A percentile compares a stretch with the other conserved stretches of the same genome.
These are phyloP conservation scores for Neopestalotiopsis sp. DNA, from an alignment of 2,329 filamentous ascomycete species.

Conservation along the genomic window DNA sequence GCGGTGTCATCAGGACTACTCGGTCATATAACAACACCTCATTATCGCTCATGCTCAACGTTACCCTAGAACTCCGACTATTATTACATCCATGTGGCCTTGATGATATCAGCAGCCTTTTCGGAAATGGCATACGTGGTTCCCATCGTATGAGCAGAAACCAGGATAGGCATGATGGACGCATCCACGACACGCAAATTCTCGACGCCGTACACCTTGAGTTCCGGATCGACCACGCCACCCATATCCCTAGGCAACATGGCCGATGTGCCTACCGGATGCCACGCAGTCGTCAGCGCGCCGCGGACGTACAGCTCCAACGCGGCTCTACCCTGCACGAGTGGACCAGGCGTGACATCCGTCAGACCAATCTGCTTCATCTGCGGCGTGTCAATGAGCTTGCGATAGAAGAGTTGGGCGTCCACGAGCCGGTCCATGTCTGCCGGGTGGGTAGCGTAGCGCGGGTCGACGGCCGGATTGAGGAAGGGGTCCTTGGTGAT, in stretches of 20 bases:
- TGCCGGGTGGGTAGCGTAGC: conserved; percentile 31
- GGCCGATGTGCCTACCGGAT: conserved; percentile 31
- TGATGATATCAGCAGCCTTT: conserved; percentile 31
- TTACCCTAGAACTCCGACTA: no score
- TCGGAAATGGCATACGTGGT: conserved; percentile 55
- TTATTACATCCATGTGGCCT: background rate
- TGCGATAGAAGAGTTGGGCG: conserved; percentile 28
- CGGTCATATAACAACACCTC: no score
- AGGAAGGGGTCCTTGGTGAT: conserved; percentile 27
- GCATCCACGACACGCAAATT: conserved; percentile 23
- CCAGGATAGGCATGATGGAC: conserved; percentile 40
- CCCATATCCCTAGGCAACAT: conserved; percentile 48
- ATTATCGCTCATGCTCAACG: no score
- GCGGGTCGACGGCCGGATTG: conserved; percentile 28
- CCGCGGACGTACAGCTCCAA: conserved; percentile 7
- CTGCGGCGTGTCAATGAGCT: conserved; percentile 26
- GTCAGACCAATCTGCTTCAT: conserved; percentile 27
- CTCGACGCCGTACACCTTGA: conserved; percentile 24
- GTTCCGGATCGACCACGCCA: conserved; percentile 45
- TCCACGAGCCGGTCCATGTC: conserved; percentile 31
- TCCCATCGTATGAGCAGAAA: conserved; percentile 50
- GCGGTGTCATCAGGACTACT: no score
- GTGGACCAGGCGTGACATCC: conserved; percentile 25
- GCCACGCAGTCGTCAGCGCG: conserved; percentile 13
- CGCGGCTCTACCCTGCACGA: conserved; percentile 13